Base-by-base conservation (phyloP, 345 rosid genomes). In the Eucalyptus regnans region DNA sequence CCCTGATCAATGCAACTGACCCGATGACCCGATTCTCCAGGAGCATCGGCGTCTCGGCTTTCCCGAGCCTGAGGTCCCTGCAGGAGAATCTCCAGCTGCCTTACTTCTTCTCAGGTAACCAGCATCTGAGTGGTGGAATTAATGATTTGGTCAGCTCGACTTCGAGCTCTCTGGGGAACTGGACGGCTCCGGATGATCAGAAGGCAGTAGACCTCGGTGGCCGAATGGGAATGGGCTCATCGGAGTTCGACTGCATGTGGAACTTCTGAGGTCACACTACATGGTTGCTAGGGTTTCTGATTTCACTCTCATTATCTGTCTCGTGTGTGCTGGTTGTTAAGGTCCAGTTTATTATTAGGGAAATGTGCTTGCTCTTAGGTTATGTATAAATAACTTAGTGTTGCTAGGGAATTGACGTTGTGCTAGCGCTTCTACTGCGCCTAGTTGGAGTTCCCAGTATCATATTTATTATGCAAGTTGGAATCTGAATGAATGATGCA, bases 51-150 rank as follows among this genome's bases (percentile, higher is more conserved):
- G 88, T 91, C n/a, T 89, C 96, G 1, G 87, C 84, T 49, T 95
- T 95, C 87, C 96, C 99, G 0, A 95, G 95, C 93, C 86, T 97
- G 62, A 94, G 95, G 91, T 95, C 99, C 27, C 89, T 96, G 48
- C 99, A 96, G 89, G 99, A 97, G 51, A 98, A 94, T 92, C 94
- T 96, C 86, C 97, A 94, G 60, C 87, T 94, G n/a, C 98, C 99
- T 1, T 86, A 89, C 91, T 93, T 92, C 58, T 94, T 94, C 88
- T 76, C 83, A 6, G 83, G 48, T 37, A 76, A 76, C 83, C 83
- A 76, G 48, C 91, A 52, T 89, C 64, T 27, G 90, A 90, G 27
- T 87, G 90, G 25, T 89, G 92, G 56, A 6, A 86, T 44, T 25
- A 12, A 44, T 15, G 88, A 76, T 33, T 18, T 49, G 64, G 64